A percentile compares a stretch with the other conserved stretches of the same genome.
Evolutionary conservation across 1,139 yeast genomes (phyloP).

Genomic region (Zygoascus sp.): DNA sequence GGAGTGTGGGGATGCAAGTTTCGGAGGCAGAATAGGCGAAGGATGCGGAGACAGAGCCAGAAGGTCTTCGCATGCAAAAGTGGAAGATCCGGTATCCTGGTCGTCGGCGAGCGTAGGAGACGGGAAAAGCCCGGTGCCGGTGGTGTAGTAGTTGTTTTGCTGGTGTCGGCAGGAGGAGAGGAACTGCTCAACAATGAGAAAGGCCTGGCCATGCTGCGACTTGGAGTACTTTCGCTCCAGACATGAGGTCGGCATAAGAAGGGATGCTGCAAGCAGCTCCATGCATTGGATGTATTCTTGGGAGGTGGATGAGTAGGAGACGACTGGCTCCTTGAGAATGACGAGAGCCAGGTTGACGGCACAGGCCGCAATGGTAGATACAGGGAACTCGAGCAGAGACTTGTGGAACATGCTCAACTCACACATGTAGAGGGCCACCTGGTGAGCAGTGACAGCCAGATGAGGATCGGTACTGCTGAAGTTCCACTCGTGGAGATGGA

Average conservation of each 20-base stretch:
- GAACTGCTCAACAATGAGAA: constrained; percentile 16
- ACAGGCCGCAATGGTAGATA: constrained; percentile 60
- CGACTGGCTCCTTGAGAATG: constrained; percentile 9
- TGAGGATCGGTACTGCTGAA: constrained; percentile 28
- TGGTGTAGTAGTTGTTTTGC: too few relatives aligned
- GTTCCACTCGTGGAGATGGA: constrained; percentile 23
- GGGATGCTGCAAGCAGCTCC: constrained; percentile 24
- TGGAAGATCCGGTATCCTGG: too few relatives aligned
- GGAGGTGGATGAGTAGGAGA: background rate
- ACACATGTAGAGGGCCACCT: constrained; percentile 59
- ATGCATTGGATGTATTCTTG: constrained; percentile 21
- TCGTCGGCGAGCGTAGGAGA: background rate
- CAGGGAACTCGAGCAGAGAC: constrained; percentile 50
- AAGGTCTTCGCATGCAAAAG: background rate
- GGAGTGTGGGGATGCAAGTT: constrained; percentile 7
- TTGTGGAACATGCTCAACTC: constrained; percentile 70
- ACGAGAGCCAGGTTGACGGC: constrained; percentile 58
- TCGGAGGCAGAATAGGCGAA: background rate
- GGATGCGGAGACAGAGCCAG: background rate
- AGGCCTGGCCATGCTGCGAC: constrained; percentile 24
- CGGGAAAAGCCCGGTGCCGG: background rate
- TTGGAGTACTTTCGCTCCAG: constrained; percentile 31
- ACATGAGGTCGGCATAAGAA: constrained; percentile 27
- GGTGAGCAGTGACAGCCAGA: constrained; percentile 42
- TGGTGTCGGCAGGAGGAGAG: constrained; percentile 10